Conservation (phyloP, 345 rosid species). For the Euclidium syriacum region DNA sequence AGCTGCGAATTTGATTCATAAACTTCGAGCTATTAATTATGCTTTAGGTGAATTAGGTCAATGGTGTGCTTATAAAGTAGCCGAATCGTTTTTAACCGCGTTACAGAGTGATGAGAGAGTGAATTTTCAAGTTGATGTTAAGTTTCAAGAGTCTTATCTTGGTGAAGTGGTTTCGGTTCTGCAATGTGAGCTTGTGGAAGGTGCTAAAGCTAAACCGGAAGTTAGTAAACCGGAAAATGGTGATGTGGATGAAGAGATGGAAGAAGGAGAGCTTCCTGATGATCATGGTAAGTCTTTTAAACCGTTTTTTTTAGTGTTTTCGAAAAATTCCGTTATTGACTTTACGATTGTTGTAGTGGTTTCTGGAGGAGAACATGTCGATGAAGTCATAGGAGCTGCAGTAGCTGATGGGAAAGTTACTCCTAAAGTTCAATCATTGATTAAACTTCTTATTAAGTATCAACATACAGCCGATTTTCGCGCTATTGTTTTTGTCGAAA, state of each 20-base stretch:
- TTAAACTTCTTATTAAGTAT: conserved; percentile 82
- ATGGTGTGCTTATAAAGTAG: conserved; percentile 99
- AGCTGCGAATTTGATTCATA: conserved; percentile 92
- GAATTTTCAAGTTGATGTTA: conserved; percentile 87
- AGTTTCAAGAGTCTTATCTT: conserved; percentile 91
- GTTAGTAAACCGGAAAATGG: conserved; percentile 36
- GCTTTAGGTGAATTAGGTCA: conserved; percentile 96
- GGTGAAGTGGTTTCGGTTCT: conserved; percentile 70
- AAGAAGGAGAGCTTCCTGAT: conserved; percentile 98
- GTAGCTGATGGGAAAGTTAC: conserved; percentile 99
- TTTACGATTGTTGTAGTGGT: conserved; percentile 45
- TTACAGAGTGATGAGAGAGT: conserved; percentile 91
- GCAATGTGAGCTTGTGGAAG: conserved; percentile 84
- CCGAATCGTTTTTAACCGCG: conserved; percentile 85
- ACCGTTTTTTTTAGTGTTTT: background rate
- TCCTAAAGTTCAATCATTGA: conserved; percentile 88
- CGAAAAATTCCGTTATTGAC: background rate
- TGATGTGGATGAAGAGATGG: conserved; percentile 57
- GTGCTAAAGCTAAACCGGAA: conserved; percentile 60
- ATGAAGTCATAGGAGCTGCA: conserved; percentile 88
- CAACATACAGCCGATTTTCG: conserved; percentile 92
- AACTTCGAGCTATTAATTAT: conserved; percentile 86
- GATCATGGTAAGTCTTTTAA: conserved; percentile 63
- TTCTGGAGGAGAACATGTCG: conserved; percentile 97
- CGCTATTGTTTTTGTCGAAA: conserved; percentile 96